phyloP scores from a whole-genome alignment of 1,139 yeast genomes.

The Suhomyces yuchorum region DNA sequence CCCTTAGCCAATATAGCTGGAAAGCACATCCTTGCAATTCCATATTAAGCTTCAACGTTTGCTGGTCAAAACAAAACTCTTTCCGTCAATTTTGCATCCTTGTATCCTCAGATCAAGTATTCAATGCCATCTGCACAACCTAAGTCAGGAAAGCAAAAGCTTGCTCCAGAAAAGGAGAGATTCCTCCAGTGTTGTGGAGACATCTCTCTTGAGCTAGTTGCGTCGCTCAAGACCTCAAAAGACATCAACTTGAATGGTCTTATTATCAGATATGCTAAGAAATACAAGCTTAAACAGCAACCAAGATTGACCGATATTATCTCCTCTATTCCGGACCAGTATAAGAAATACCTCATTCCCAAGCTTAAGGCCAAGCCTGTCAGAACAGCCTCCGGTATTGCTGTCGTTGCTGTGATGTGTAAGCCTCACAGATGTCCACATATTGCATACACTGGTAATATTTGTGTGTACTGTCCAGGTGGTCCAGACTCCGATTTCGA shows the following conservation, averaged over 20 bases:
- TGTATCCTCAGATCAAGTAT: not conserved
- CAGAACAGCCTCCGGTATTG: slow-evolving; percentile 97
- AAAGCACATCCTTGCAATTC: not conserved
- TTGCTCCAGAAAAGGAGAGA: slow-evolving; percentile 88
- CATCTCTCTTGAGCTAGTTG: slow-evolving; percentile 83
- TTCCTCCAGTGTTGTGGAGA: slow-evolving; percentile 93
- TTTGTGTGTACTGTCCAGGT: slow-evolving; percentile 98
- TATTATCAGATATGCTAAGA: slow-evolving; percentile 81
- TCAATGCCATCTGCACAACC: slow-evolving; percentile 37
- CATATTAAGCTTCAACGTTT: not conserved
- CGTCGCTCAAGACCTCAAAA: slow-evolving; percentile 69
- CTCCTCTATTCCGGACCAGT: slow-evolving; percentile 93
- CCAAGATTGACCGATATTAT: slow-evolving; percentile 95
- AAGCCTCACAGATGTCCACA: slow-evolving; percentile 99
- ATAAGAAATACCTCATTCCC: slow-evolving; percentile 87
- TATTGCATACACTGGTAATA: slow-evolving; percentile 97
- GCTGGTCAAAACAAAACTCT: not conserved
- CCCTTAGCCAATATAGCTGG: not conserved
- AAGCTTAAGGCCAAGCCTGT: slow-evolving; percentile 97
- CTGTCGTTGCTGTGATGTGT: slow-evolving; percentile 99
- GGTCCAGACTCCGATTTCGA: slow-evolving; percentile 99
- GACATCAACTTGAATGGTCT: slow-evolving; percentile 91
- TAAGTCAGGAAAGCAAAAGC: slow-evolving; percentile 49
- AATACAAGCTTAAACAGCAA: slow-evolving; percentile 86
- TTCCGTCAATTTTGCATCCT: not conserved